Conservation (phyloP, 108 stramenopile species). For the Chaetoceros tenuissimus region DNA sequence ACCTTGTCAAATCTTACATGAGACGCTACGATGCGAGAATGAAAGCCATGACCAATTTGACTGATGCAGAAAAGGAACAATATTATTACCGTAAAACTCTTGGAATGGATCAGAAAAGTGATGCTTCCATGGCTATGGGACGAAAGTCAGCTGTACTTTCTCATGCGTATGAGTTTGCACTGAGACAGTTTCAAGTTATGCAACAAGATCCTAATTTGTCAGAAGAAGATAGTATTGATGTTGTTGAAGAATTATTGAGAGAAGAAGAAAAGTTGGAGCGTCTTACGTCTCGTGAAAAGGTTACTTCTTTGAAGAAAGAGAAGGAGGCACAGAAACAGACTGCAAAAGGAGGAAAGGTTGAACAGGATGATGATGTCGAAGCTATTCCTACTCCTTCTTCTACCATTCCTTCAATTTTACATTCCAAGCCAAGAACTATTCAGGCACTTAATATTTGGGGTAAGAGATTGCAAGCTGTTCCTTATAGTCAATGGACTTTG, state of each 20-base stretch:
- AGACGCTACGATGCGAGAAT: constrained; percentile 26
- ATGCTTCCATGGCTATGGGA: constrained; percentile 51
- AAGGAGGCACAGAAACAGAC: constrained; percentile 2
- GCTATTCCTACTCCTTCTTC: constrained; percentile 18
- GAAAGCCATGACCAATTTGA: constrained; percentile 14
- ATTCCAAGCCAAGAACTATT: constrained; percentile 43
- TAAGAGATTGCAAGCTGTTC: constrained; percentile 54
- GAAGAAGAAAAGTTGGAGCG: constrained; percentile 33
- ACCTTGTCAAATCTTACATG: constrained; percentile 49
- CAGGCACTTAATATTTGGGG: constrained; percentile 72
- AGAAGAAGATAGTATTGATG: constrained; percentile 50
- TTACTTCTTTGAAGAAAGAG: not conserved
- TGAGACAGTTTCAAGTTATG: constrained; percentile 69
- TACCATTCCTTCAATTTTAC: constrained; percentile 33
- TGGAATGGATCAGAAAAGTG: constrained; percentile 33
- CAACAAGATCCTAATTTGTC: constrained; percentile 18
- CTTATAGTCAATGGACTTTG: constrained; percentile 72
- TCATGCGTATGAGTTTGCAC: constrained; percentile 69
- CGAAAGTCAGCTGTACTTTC: constrained; percentile 48
- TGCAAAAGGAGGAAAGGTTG: constrained; percentile 10
- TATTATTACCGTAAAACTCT: constrained; percentile 62
- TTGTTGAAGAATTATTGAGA: constrained; percentile 54
- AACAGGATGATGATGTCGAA: constrained; percentile 1
- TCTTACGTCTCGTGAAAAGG: constrained; percentile 21
- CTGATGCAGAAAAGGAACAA: constrained; percentile 28